Evolutionary conservation across 768 basidiomycete species (phyloP), one percentile per base, ranked within the genome.

Genomic region (Rhizopogon salebrosus): DNA sequence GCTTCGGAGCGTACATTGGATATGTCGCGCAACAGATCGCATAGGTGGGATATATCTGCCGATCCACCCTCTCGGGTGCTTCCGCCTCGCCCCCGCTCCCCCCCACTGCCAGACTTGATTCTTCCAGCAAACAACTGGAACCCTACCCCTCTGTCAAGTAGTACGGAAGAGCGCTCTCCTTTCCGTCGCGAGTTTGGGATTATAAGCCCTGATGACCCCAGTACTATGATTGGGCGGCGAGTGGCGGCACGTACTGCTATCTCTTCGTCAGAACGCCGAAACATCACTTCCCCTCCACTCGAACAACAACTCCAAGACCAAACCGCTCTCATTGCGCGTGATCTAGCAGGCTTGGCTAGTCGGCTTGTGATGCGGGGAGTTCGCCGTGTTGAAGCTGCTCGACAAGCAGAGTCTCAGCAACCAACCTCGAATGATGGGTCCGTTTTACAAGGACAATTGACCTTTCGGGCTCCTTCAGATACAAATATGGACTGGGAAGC

Each of bases 151-250:
- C 14, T 16, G 6, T 10, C 20, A 34, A 16, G 8, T 18, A 34
- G 4, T 13, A 38, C 45, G 29, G 62, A 68, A 45, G 49, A 55
- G 8, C 62, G 54, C 22, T 34, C 37, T 23, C 8, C 54, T 1
- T 53, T 60, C 43, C 56, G 64, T 22, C 59, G 57, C 46, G 63
- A 69, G 13, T 16, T 54, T 39, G 63, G 57, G 36, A 61, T 50
- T 22, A 22, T 48, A 31, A 52, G 48, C 39, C 55, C 52, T 6
- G 68, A 71, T n/a, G 68, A 69, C 8, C 55, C 70, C 14, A 66
- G 57, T 9, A 69, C 68, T 4, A 64, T 68, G 65, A 70, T 71
- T 16, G 68, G 68, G 34, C 63, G 70, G 24, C 68, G 67, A 36
- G 68, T 69, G 39, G 64, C 68, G 3, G 70, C 70, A 3, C 68